Percentiles rank a stretch among this genome's conserved stretches.
phyloP scores from a whole-genome alignment of 1,139 yeast species.

The Trichomonascaceae sp. region DNA sequence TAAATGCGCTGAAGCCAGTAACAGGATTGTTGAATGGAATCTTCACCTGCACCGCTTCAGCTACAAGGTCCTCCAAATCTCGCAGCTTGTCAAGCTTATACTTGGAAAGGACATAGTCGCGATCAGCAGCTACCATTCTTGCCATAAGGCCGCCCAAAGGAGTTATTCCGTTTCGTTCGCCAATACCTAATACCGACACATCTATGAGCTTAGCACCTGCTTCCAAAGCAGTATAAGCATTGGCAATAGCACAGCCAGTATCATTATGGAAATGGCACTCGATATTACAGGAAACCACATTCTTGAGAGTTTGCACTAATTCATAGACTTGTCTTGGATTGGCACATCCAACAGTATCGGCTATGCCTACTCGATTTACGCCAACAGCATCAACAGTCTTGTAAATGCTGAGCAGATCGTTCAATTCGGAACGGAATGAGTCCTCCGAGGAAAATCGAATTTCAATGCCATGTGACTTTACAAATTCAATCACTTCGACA shows the following conservation, averaged over 20 bases:
- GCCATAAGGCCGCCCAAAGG: constrained; percentile 98
- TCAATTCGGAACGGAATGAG: constrained; percentile 94
- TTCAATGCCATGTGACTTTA: constrained; percentile 94
- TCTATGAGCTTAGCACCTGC: constrained; percentile 96
- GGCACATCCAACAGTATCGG: constrained; percentile 98
- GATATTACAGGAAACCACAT: constrained; percentile 93
- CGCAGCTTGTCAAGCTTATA: constrained; percentile 94
- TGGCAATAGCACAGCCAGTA: constrained; percentile 98
- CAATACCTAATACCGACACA: constrained; percentile 93
- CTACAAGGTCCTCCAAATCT: constrained; percentile 92
- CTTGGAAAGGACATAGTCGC: constrained; percentile 91
- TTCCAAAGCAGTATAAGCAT: constrained; percentile 95
- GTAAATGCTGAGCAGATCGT: constrained; percentile 89
- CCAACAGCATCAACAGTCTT: constrained; percentile 97
- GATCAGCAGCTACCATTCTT: constrained; percentile 97
- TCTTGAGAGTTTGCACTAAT: constrained; percentile 84
- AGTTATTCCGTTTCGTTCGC: constrained; percentile 98
- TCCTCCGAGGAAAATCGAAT: constrained; percentile 96
- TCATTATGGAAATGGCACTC: constrained; percentile 99
- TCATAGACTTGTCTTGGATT: constrained; percentile 99
- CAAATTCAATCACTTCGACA: constrained; percentile 93
- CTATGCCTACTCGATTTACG: constrained; percentile 97
- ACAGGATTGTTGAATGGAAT: constrained; percentile 98
- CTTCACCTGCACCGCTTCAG: constrained; percentile 95
- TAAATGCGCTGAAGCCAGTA: constrained; percentile 98